phyloP scores from a whole-genome alignment of 257 asterid species.

The Solanum acaule region DNA sequence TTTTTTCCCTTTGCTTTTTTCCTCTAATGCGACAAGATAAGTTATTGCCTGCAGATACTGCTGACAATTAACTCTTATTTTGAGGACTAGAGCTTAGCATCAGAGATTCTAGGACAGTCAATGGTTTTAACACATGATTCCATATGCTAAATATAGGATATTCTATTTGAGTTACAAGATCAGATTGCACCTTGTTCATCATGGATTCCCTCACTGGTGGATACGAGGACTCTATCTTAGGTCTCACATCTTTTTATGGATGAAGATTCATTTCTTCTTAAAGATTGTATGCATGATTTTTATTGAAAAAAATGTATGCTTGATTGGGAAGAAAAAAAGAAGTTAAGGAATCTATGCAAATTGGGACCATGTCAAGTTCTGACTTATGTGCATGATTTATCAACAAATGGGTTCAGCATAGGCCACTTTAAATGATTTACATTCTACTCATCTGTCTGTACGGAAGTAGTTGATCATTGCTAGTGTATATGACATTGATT shows the following conservation, averaged over 20 bases:
- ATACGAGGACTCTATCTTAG: neutral
- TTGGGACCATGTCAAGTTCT: neutral
- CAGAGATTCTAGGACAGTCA: neutral
- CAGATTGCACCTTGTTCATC: neutral
- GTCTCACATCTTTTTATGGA: neutral
- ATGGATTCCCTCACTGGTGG: neutral
- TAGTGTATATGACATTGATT: neutral
- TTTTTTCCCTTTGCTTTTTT: neutral
- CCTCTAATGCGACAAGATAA: neutral
- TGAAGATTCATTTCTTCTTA: neutral
- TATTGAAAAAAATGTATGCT: neutral
- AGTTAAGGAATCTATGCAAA: neutral
- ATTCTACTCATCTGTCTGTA: neutral
- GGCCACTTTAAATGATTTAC: neutral
- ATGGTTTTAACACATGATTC: neutral
- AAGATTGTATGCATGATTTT: neutral
- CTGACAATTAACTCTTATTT: neutral
- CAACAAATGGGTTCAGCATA: neutral
- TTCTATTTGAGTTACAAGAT: neutral
- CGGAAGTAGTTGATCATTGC: neutral
- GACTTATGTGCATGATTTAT: neutral
- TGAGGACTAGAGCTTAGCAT: neutral
- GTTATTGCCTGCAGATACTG: neutral
- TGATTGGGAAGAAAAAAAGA: neutral
- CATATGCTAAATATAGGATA: neutral